phyloP scores from a whole-genome alignment of 2,329 filamentous ascomycete species.

The Trichoderma koningiopsis region DNA sequence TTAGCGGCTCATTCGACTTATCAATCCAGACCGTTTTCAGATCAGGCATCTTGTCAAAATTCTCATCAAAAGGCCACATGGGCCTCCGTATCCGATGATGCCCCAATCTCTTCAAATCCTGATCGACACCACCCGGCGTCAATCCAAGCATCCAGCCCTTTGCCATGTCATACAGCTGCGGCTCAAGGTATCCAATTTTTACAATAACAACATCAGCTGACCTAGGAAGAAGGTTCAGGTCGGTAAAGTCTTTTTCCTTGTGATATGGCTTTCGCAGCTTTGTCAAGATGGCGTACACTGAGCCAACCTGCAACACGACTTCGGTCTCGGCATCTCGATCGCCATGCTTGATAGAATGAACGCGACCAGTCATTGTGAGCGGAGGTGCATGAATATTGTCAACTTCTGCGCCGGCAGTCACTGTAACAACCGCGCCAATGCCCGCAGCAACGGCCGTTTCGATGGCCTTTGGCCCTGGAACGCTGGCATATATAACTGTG shows the following conservation, averaged over 20 bases:
- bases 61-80: slow-evolving; percentile 42
- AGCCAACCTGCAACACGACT: slow-evolving; percentile 53
- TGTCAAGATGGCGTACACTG: slow-evolving; percentile 54
- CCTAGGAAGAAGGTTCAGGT: slow-evolving; percentile 49
- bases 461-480: slow-evolving; percentile 51
- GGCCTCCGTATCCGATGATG: slow-evolving; percentile 52
- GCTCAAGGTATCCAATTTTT: slow-evolving; percentile 59
- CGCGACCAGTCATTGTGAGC: slow-evolving; percentile 52
- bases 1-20: slow-evolving; percentile 29
- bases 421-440: slow-evolving; percentile 50
- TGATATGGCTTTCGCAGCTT: slow-evolving; percentile 57
- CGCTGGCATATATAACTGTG: slow-evolving; percentile 55
- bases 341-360: slow-evolving; percentile 54
- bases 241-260: slow-evolving; percentile 53
- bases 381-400: slow-evolving; percentile 52
- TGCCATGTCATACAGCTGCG: slow-evolving; percentile 56
- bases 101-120: slow-evolving; percentile 51
- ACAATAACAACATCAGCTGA: slow-evolving; percentile 54
- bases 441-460: slow-evolving; percentile 47
- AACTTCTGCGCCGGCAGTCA: slow-evolving; percentile 54
- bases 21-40: slow-evolving; percentile 31
- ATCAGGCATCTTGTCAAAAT: slow-evolving; percentile 28
- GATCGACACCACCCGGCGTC: slow-evolving; percentile 57
- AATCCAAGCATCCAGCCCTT: slow-evolving; percentile 57
- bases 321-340: slow-evolving; percentile 51